phyloP scores from a whole-genome alignment of 805 yeast species.

The Yarrowia sp. region DNA sequence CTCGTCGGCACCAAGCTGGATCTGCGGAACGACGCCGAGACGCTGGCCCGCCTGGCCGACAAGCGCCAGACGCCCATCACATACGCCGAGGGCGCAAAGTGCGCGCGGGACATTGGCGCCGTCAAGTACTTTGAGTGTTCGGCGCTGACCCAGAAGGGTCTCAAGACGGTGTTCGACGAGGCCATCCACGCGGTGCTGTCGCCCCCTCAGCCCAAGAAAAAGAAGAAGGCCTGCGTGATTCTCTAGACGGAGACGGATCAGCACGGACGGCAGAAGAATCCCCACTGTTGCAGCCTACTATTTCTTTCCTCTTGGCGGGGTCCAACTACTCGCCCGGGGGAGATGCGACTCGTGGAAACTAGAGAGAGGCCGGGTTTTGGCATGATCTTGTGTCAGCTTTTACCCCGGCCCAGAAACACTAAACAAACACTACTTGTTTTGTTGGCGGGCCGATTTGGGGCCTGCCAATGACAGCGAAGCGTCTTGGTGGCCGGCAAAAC shows the following conservation, averaged over 20 bases:
- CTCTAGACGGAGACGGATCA: slow-evolving; percentile 46
- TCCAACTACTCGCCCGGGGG: neutral
- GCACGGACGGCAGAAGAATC: too few species aligned
- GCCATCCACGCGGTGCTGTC: slow-evolving; percentile 74
- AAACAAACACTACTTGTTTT: slow-evolving; percentile 23
- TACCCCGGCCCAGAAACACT: neutral
- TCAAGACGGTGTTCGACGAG: slow-evolving; percentile 80
- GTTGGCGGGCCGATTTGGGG: neutral
- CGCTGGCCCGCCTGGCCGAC: slow-evolving; percentile 66
- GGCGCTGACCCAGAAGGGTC: slow-evolving; percentile 87
- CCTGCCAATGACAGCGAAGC: slow-evolving; percentile 13
- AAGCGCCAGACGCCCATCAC: slow-evolving; percentile 68
- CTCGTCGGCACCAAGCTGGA: slow-evolving; percentile 91
- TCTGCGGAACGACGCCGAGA: slow-evolving; percentile 79
- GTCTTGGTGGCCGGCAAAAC: neutral
- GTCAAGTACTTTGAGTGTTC: slow-evolving; percentile 85
- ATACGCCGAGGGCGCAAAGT: slow-evolving; percentile 64
- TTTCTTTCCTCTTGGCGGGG: neutral
- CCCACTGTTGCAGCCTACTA: too few species aligned
- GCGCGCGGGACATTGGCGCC: slow-evolving; percentile 76
- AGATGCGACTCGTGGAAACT: too few species aligned
- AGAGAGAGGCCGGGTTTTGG: too few species aligned
- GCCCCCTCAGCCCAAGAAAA: slow-evolving; percentile 56
- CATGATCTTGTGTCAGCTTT: neutral
- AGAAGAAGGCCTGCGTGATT: slow-evolving; percentile 59